These are phyloP conservation scores for Coffea humblotiana DNA, from an alignment of 305 asterid species.

Conservation along the genomic window DNA sequence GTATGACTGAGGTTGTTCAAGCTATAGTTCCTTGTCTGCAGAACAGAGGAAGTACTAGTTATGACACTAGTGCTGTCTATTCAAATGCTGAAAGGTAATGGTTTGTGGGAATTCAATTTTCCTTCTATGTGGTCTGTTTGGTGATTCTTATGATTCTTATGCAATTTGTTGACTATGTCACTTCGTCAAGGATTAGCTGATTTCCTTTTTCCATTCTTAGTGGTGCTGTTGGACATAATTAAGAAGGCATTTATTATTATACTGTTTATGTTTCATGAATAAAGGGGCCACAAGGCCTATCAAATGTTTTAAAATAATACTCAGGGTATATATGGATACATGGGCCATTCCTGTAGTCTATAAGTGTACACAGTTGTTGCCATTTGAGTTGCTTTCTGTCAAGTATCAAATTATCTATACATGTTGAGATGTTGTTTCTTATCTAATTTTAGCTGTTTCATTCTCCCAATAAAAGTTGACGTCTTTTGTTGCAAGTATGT, in stretches of 20 bases:
- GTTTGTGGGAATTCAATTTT: not conserved
- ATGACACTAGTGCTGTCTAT: conserved; percentile 48
- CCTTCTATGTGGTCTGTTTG: not conserved
- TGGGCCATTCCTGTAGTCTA: not conserved
- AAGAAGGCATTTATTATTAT: not conserved
- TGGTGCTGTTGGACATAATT: not conserved
- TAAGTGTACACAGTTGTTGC: not conserved
- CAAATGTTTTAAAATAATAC: not conserved
- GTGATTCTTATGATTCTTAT: not conserved
- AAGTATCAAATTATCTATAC: not conserved
- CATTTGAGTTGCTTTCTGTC: not conserved
- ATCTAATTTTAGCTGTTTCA: not conserved
- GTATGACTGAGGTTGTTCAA: conserved; percentile 59
- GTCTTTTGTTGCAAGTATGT: not conserved
- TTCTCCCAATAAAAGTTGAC: not conserved
- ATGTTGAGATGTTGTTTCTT: conserved; percentile 6
- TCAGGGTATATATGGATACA: not conserved
- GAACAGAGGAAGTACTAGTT: conserved; percentile 38
- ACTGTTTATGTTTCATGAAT: not conserved
- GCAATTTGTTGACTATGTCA: not conserved
- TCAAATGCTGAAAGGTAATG: conserved; percentile 81
- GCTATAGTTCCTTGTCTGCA: conserved; percentile 77
- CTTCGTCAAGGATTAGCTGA: not conserved
- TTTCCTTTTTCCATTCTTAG: not conserved
- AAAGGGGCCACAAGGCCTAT: not conserved